Base-by-base conservation (phyloP, 1,284 basidiomycete genomes). In the Baeospora myosura region DNA sequence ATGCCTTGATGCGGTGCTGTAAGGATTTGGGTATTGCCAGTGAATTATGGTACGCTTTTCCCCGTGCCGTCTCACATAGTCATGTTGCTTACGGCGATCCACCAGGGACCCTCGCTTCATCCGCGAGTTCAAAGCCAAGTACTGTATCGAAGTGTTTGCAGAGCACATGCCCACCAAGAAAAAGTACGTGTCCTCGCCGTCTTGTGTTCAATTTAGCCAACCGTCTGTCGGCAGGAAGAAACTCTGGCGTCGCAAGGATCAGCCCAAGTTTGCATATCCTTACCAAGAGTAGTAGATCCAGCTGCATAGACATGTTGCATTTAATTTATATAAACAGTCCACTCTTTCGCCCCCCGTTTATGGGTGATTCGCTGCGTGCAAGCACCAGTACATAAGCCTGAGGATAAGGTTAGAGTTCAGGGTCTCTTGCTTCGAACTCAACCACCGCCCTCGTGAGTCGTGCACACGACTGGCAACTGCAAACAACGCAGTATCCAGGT, bases 1-100 rank as follows among this genome's bases (percentile, higher is more conserved):
- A 98, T 52, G 95, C 95, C 1, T 70, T 98, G 28, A 97, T 98
- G 94, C 74, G 95, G 24, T 98, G 95, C 62, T 96, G 92, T 69
- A 98, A 98, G 60, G 95, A 98, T 57, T 68, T 98, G 25, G 95
- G 95, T 4, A 76, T 98, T 51, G 95, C 95, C 0, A 93, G 89
- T 55, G 95, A 98, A 65, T 80, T 98, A 24, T 98, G 95, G 93
- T 90, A 53, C 48, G 74, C 49, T 14, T 25, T 35, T 12, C 37
- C 22, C 22, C 5, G 4, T 18, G n/a, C 37, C 10, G 30, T 22
- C 10, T 43, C 17, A 20, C 34, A 12, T n/a, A 38, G 24, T 37
- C 6, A 25, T 25, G 42, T 10, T 20, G 21, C 12, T 28, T 37
- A 31, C 33, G 38, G 34, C 25, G 28, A 10, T 4, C 34, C 23